Evolutionary conservation across 345 rosid species (phyloP).

Genomic region (Rubroshorea leprosula): DNA sequence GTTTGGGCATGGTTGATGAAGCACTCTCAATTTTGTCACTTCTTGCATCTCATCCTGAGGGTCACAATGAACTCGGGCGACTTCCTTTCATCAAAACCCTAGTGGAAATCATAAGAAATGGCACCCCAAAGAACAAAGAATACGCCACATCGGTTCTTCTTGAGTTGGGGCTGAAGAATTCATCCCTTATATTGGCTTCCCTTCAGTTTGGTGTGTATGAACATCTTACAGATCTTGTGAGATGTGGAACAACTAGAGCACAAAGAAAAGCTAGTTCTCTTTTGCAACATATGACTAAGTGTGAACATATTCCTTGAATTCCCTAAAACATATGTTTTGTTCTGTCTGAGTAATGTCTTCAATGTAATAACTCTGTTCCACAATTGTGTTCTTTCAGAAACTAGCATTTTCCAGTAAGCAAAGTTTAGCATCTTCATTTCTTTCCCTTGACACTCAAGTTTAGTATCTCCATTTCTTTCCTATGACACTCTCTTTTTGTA

Average conservation of each 20-base stretch:
- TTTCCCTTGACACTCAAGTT: too few species aligned
- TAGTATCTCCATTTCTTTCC: too few species aligned
- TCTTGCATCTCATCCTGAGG: constrained; percentile 40
- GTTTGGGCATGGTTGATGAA: constrained; percentile 56
- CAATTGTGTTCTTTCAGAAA: too few species aligned
- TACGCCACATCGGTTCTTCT: constrained; percentile 52
- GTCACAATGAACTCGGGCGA: constrained; percentile 31
- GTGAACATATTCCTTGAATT: constrained; percentile 44
- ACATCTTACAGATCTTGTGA: constrained; percentile 33
- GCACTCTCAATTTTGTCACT: constrained; percentile 56
- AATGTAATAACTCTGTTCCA: not conserved
- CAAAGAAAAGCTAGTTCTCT: constrained; percentile 60
- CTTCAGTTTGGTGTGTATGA: constrained; percentile 59
- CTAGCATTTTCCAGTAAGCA: too few species aligned
- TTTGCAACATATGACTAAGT: constrained; percentile 53
- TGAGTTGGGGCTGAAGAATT: constrained; percentile 39
- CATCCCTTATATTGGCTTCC: constrained; percentile 36
- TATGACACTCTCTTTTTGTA: too few species aligned
- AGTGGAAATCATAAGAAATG: constrained; percentile 42
- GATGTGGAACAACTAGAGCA: constrained; percentile 49
- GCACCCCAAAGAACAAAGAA: constrained; percentile 66
- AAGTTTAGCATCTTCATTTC: too few species aligned
- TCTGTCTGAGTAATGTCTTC: constrained; percentile 7
- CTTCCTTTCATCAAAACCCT: constrained; percentile 38
- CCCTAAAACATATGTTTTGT: not conserved